Evolutionary conservation across 2,329 filamentous ascomycete genomes (phyloP).

Genomic region (Alternaria triticina): DNA sequence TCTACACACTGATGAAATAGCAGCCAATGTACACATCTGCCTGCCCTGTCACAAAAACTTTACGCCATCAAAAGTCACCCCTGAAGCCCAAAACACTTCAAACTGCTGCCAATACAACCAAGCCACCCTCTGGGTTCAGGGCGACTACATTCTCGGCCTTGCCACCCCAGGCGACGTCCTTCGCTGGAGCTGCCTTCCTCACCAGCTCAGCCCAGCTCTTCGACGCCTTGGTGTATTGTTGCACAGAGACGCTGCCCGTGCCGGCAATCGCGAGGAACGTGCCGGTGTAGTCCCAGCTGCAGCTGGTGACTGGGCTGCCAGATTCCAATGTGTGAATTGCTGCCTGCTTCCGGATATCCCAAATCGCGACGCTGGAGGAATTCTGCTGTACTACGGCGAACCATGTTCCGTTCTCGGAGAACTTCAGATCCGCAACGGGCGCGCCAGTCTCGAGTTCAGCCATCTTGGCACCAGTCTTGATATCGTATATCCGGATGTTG

Average conservation of each 20-base stretch:
- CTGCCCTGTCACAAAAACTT: neutral
- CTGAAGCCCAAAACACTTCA: neutral
- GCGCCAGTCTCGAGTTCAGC: conserved; percentile 72
- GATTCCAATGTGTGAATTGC: conserved; percentile 85
- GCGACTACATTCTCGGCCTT: conserved; percentile 76
- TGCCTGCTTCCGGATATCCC: conserved; percentile 87
- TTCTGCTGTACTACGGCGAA: conserved; percentile 82
- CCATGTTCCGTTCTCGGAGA: conserved; percentile 98
- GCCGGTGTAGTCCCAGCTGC: conserved; percentile 93
- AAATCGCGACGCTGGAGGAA: conserved; percentile 81
- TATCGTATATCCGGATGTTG: conserved; percentile 87
- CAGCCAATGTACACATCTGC: neutral
- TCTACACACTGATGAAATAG: neutral
- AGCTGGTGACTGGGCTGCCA: conserved; percentile 75
- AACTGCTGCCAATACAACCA: conserved; percentile 69
- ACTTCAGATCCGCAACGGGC: conserved; percentile 76
- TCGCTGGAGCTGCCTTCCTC: conserved; percentile 74
- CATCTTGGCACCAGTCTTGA: conserved; percentile 77
- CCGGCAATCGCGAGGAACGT: conserved; percentile 89
- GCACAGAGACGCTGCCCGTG: conserved; percentile 79
- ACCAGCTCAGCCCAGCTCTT: conserved; percentile 92
- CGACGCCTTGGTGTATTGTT: conserved; percentile 84
- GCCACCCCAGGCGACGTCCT: conserved; percentile 78
- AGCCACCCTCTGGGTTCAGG: conserved; percentile 74
- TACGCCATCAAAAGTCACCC: neutral